A percentile compares a stretch with the other conserved stretches of the same genome.
These are phyloP conservation scores for Reticulascus tulasneorum DNA, from an alignment of 2,329 filamentous ascomycete species.

Conservation along the genomic window DNA sequence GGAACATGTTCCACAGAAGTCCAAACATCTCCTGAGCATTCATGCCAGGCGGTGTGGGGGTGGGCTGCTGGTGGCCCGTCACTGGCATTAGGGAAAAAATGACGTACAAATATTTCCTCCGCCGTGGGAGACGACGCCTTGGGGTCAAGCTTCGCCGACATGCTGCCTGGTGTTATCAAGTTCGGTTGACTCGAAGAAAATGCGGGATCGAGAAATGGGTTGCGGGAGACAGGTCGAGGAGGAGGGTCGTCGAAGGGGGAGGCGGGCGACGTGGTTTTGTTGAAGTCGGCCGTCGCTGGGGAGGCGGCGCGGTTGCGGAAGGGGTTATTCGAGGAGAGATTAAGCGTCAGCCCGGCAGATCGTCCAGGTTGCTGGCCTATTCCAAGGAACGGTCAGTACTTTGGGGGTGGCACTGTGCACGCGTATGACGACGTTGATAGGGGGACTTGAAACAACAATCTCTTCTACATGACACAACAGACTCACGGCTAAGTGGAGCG, in stretches of 20 bases:
- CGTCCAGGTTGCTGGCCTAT: slow-evolving; percentile 36
- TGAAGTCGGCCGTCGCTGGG: slow-evolving; percentile 34
- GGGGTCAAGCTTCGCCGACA: slow-evolving; percentile 44
- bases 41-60: no score
- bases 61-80: no score
- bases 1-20: background rate
- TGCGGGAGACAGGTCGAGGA: slow-evolving; percentile 63
- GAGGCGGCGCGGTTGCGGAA: slow-evolving; percentile 71
- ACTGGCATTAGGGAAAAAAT: background rate
- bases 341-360: slow-evolving; percentile 56
- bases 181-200: slow-evolving; percentile 22
- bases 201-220: slow-evolving; percentile 68
- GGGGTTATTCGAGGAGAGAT: slow-evolving; percentile 78
- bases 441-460: slow-evolving; percentile 42
- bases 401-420: slow-evolving; percentile 31
- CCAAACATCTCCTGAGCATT: no score
- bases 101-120: slow-evolving; percentile 74
- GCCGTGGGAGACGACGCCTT: slow-evolving; percentile 51
- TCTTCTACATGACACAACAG: slow-evolving; percentile 41
- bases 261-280: slow-evolving; percentile 36
- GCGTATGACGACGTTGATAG: slow-evolving; percentile 37
- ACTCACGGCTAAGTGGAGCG: slow-evolving; percentile 35
- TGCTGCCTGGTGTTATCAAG: slow-evolving; percentile 41
- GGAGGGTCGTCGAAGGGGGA: slow-evolving; percentile 59
- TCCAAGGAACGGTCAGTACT: slow-evolving; percentile 16